Evolutionary conservation across 208 protist genomes (phyloP), one percentile per base, ranked within the genome.

Genomic region (Phytomonas serpens): DNA sequence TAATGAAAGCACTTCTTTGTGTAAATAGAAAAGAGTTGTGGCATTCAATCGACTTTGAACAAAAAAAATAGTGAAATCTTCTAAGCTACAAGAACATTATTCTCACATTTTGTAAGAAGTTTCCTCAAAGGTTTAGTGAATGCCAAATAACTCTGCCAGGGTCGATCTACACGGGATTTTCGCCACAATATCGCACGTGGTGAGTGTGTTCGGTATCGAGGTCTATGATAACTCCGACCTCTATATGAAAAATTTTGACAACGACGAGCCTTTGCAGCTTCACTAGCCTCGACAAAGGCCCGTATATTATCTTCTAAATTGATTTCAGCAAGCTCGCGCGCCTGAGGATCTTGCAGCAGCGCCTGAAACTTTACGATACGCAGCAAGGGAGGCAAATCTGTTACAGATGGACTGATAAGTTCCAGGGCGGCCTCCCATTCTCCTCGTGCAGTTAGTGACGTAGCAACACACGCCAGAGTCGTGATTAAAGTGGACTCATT

Each of bases 301-400:
- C 27, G 47, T 57, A 57, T 57, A 27, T 19, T 57, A 57, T 57
- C 47, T 27, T 11, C 19, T 27, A 57, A 57, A 57, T 57, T 57
- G 2, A 27, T 27, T 57, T 57, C 47, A 27, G 47, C 47, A 57
- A 57, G 23, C 47, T 57, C 47, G 4, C 47, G 47, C 2, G 19
- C 19, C 47, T 57, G 47, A 57, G 47, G 47, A 23, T 57, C 47
- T 4, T 57, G 47, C 3, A 57, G 47, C 27, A 57, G 47, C 47
- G 47, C 47, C 47, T 57, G 47, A 57, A 57, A 57, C 47, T 57
- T 57, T 57, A 57, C 19, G 47, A 57, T 57, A 27, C 47, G 47
- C 23, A 57, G 6, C 19, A 57, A 27, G 23, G 47, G 47, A 57
- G 47, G 47, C 47, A 57, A 57, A 23, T 57, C 47, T 23, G 13